phyloP scores from a whole-genome alignment of 306 rosid species.

The Prinsepia uniflora region DNA sequence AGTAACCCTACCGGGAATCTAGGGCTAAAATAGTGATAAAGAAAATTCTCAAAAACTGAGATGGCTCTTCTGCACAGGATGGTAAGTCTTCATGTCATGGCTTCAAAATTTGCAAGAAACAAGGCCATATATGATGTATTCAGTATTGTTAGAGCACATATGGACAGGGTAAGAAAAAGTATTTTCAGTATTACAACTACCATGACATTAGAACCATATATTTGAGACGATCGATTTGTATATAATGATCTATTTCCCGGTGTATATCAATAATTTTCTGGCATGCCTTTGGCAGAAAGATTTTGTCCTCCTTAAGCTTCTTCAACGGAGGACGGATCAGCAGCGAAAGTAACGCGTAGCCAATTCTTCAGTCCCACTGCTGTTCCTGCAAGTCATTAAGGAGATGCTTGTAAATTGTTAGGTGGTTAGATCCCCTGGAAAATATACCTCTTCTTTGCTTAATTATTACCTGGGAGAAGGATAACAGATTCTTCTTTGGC shows the following conservation, averaged over 20 bases:
- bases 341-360: slow-evolving; percentile 53
- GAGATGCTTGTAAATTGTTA: background rate
- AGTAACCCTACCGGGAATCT: too few species aligned
- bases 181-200: background rate
- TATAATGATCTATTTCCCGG: background rate
- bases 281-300: slow-evolving; percentile 45
- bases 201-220: background rate
- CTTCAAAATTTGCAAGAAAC: background rate
- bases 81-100: background rate
- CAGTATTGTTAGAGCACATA: too few species aligned
- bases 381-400: slow-evolving; percentile 30
- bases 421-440: background rate
- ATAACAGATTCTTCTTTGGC: slow-evolving; percentile 93
- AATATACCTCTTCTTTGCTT: background rate
- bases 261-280: background rate
- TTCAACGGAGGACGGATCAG: slow-evolving; percentile 43
- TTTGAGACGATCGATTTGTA: background rate
- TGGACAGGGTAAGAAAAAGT: too few species aligned
- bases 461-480: slow-evolving; percentile 83
- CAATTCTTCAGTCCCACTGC: slow-evolving; percentile 50
- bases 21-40: too few species aligned
- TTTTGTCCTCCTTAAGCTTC: slow-evolving; percentile 47
- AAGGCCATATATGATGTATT: background rate
- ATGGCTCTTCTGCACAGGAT: too few species aligned
- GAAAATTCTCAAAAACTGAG: too few species aligned